Evolutionary conservation across 441 rosid species (phyloP).

Genomic region (Cnidoscolus chayamansa): DNA sequence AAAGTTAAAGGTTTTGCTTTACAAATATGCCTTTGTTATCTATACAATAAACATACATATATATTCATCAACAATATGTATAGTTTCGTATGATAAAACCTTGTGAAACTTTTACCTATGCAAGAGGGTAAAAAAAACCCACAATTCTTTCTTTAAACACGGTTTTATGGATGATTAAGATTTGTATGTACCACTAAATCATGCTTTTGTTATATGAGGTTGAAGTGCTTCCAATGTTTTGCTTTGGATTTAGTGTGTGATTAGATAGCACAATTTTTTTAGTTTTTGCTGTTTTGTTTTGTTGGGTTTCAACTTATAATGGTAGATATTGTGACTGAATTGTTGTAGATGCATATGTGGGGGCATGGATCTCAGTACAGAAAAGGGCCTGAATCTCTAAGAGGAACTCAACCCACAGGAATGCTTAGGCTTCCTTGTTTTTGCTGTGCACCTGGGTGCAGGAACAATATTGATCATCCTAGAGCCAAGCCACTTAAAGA

Average conservation of each 20-base stretch:
- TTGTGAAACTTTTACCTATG: no score
- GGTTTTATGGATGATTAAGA: slow-evolving; percentile 7
- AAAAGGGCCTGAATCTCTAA: slow-evolving; percentile 82
- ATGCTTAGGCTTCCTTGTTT: slow-evolving; percentile 92
- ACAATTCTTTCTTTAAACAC: not conserved
- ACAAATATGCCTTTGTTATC: no score
- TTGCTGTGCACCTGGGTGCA: slow-evolving; percentile 78
- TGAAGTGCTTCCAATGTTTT: not conserved
- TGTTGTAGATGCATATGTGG: slow-evolving; percentile 77
- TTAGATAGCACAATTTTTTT: not conserved
- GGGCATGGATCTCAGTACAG: slow-evolving; percentile 95
- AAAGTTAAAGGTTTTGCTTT: no score
- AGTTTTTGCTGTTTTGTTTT: not conserved
- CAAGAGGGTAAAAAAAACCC: no score
- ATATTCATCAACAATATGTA: no score
- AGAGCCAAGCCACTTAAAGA: slow-evolving; percentile 83
- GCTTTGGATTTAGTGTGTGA: slow-evolving; percentile 7
- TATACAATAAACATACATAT: no score
- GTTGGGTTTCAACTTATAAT: not conserved
- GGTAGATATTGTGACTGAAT: no score
- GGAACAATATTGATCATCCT: slow-evolving; percentile 87
- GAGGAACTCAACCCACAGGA: slow-evolving; percentile 89
- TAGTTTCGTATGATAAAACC: no score
- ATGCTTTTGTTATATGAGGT: not conserved
- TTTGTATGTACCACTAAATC: not conserved